Evolutionary conservation across 2,329 filamentous ascomycete species (phyloP), one percentile per base, ranked within the genome.

Genomic region (Hymenoscyphus infarciens): DNA sequence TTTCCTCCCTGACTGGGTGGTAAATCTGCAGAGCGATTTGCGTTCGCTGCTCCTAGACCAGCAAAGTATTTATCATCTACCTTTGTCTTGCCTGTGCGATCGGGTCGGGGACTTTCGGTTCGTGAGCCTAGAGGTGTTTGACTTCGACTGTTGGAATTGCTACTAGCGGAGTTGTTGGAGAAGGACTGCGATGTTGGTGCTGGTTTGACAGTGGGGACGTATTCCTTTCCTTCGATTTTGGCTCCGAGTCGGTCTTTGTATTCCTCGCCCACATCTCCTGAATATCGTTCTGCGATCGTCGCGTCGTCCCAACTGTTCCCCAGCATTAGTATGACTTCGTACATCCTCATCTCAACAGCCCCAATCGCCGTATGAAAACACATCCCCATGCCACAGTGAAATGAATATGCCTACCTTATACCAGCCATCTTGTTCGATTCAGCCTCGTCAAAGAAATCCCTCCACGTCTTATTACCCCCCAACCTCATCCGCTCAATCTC

Each of bases 401-500:
- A 69, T 70, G 56, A 42, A 42, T 42, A 42, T 49, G n/a, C 42
- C 19, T 60, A 74, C 71, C 64, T 74, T 42, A 89, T 80, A 15
- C 87, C 87, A 68, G 83, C 82, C 77, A 88, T 85, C 73, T 86
- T 80, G 55, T 87, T 90, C 57, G 86, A 81, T 60, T 84, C 79
- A 72, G 90, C 87, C 63, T 81, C 79, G 70, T 96, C 89, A 76
- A 96, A 99, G 78, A 97, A 98, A 27, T 83, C 80, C 70, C 89
- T 88, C 89, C 92, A 98, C 16, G 87, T 84, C 65, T 89, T 87
- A 78, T 99, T 99, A 60, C 95, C 95, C 55, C 94, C 95, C 25
- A 90, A 82, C 63, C 93, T 87, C 95, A 99, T 98, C 69, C 93
- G 89, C 77, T 91, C 88, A 72, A 98, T 94, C 78, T 99, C 95